Base-by-base conservation (phyloP, 257 asterid genomes). In the Galeopsis tetrahit region DNA sequence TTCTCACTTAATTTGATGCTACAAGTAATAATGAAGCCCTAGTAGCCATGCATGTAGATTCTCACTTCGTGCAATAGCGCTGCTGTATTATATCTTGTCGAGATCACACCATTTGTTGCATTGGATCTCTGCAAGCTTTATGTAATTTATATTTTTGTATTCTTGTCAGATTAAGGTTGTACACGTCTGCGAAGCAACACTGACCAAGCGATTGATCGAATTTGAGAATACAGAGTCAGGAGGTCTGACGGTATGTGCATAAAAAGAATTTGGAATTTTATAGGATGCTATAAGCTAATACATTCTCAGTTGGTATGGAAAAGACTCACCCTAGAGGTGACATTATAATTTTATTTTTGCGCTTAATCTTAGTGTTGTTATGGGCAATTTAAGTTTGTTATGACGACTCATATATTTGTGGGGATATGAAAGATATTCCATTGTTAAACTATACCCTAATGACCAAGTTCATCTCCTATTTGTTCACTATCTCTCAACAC, bases 171-270 rank as follows among this genome's bases (percentile, higher is more conserved):
- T 90, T 75, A 89, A 77, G 84, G 85, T 87, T 72, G 98, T 90
- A 70, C 98, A 86, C 73, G 73, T 93, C 48, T 89, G 97, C 74
- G 96, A 90, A 87, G 88, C 93, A 73, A 90, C 98, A 75, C 76
- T 93, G 76, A 87, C 91, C 28, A 87, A 87, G 83, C 85, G 96
- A 62, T 81, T 93, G 92, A 84, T 93, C 79, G 98, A 89, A 80
- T 93, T 93, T 64, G 97, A 90, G 84, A 85, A 87, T 73, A 90
- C 97, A 0, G 85, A 86, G 32, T 89, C 98, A 1, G 97, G 98
- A 77, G 82, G 89, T 79, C 81, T 92, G 81, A 92, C 97, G 80
- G 98, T 90, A 84, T 52, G 90, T 79, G 10, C 64, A 35, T 63
- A 42, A 21, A 60, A 60, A 55, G 3, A 66, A 15, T 17, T 73